These are phyloP conservation scores for Phytophthora constricta DNA, from an alignment of 352 stramenopile species.

Conservation along the genomic window DNA sequence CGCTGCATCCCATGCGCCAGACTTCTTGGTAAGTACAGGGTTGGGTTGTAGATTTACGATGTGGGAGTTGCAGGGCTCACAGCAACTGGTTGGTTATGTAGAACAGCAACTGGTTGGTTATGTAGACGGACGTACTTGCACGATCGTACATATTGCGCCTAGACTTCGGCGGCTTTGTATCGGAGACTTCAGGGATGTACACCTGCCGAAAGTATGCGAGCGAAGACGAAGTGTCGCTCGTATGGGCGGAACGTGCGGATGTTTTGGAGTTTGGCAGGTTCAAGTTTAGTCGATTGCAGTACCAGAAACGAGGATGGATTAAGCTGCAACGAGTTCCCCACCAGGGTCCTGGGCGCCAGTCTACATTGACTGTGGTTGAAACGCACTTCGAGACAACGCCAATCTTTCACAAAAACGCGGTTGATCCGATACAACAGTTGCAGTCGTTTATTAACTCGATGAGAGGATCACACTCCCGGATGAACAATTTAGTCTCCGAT, in stretches of 20 bases:
- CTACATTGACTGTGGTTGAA: constrained; percentile 42
- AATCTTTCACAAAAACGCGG: constrained; percentile 45
- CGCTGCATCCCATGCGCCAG: background rate
- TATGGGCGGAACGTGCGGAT: constrained; percentile 42
- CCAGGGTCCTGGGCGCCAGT: background rate
- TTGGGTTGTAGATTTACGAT: too few relatives aligned
- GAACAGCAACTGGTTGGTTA: too few relatives aligned
- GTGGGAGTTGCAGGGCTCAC: too few relatives aligned
- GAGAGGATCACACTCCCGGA: constrained; percentile 25
- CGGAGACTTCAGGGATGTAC: constrained; percentile 41
- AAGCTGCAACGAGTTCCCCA: constrained; percentile 14
- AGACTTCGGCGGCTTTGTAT: constrained; percentile 20
- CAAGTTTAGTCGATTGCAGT: constrained; percentile 39
- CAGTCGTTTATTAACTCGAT: constrained; percentile 28
- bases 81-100: too few relatives aligned
- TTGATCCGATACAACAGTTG: constrained; percentile 32
- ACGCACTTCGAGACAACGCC: constrained; percentile 48
- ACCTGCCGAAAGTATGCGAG: constrained; percentile 43
- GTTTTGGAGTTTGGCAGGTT: constrained; percentile 34
- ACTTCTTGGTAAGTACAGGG: constrained; percentile 8
- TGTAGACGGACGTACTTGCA: constrained; percentile 8
- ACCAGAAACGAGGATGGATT: constrained; percentile 34
- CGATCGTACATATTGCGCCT: constrained; percentile 17
- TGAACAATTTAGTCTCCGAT: constrained; percentile 25
- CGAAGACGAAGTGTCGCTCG: constrained; percentile 31